Percentiles rank a stretch among this genome's conserved stretches.
Conservation (phyloP, 2,329 filamentous ascomycete genomes). For the Neodidymelliopsis sp. region DNA sequence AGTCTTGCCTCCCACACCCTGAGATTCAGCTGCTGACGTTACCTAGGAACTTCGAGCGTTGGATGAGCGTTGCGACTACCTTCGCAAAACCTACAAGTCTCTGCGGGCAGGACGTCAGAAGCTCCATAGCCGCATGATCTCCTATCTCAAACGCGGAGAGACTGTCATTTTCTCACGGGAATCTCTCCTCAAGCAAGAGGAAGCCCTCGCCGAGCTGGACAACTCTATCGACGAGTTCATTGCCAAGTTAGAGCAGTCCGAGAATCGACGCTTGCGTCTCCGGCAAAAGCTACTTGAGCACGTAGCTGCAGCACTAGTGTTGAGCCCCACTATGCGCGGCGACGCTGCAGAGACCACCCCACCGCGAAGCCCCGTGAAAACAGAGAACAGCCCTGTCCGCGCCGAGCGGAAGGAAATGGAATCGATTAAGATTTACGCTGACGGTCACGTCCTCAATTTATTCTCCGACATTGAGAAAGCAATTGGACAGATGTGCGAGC, state of each 20-base stretch:
- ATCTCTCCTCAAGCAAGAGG: slow-evolving; percentile 79
- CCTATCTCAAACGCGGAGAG: slow-evolving; percentile 75
- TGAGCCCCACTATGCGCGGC: slow-evolving; percentile 38
- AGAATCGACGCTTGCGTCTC: slow-evolving; percentile 77
- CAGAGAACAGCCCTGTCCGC: slow-evolving; percentile 41
- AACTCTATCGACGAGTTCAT: slow-evolving; percentile 82
- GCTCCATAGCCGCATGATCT: slow-evolving; percentile 78
- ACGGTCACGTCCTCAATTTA: slow-evolving; percentile 51
- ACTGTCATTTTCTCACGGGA: slow-evolving; percentile 76
- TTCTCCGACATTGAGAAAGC: slow-evolving; percentile 54
- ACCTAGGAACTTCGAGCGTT: slow-evolving; percentile 73
- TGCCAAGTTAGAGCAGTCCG: slow-evolving; percentile 78
- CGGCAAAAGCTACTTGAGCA: slow-evolving; percentile 84
- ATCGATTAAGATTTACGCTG: slow-evolving; percentile 54
- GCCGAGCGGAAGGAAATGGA: slow-evolving; percentile 49
- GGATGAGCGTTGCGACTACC: slow-evolving; percentile 80
- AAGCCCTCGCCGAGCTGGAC: slow-evolving; percentile 78
- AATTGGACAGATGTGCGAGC: slow-evolving; percentile 53
- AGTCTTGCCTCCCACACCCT: slow-evolving; percentile 21
- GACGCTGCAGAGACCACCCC: slow-evolving; percentile 47
- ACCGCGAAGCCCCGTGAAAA: slow-evolving; percentile 49
- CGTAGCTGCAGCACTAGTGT: slow-evolving; percentile 70
- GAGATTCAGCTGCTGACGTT: slow-evolving; percentile 26
- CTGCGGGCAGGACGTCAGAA: slow-evolving; percentile 78
- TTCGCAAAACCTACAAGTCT: slow-evolving; percentile 77